Conservation (phyloP, 176 grass and related monocot species). For the Pontederia crassipes region DNA sequence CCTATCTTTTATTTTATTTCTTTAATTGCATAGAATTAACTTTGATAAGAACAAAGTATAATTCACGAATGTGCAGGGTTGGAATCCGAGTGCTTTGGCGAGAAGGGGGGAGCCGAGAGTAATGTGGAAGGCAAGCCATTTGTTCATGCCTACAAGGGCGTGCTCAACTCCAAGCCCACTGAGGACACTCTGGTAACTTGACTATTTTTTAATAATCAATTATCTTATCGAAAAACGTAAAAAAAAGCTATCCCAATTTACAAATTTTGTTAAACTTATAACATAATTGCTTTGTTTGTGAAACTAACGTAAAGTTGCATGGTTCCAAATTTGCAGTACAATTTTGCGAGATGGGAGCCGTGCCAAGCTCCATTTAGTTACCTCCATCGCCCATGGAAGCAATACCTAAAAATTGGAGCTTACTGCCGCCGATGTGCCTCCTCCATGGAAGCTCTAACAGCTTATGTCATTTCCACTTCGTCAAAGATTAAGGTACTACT, state of each 20-base stretch:
- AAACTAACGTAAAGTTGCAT: background rate
- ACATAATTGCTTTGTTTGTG: background rate
- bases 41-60: too few relatives aligned
- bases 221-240: background rate
- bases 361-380: constrained; percentile 51
- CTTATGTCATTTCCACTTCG: constrained; percentile 38
- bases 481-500: constrained; percentile 35
- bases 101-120: constrained; percentile 24
- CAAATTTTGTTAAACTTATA: too few relatives aligned
- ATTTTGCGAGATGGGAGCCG: constrained; percentile 88
- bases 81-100: constrained; percentile 49
- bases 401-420: constrained; percentile 70
- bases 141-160: constrained; percentile 56
- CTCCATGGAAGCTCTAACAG: constrained; percentile 65
- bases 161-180: constrained; percentile 62
- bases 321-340: constrained; percentile 40
- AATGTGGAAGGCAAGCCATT: constrained; percentile 50
- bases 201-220: background rate
- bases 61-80: constrained; percentile 33
- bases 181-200: constrained; percentile 61
- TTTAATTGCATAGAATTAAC: too few relatives aligned
- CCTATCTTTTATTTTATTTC: too few relatives aligned
- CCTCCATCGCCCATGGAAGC: constrained; percentile 67
- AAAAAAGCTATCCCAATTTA: too few relatives aligned
- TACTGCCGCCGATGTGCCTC: constrained; percentile 64